Conservation (phyloP, 1,284 basidiomycete genomes). For the Pyrrhoderma lamaoense region DNA sequence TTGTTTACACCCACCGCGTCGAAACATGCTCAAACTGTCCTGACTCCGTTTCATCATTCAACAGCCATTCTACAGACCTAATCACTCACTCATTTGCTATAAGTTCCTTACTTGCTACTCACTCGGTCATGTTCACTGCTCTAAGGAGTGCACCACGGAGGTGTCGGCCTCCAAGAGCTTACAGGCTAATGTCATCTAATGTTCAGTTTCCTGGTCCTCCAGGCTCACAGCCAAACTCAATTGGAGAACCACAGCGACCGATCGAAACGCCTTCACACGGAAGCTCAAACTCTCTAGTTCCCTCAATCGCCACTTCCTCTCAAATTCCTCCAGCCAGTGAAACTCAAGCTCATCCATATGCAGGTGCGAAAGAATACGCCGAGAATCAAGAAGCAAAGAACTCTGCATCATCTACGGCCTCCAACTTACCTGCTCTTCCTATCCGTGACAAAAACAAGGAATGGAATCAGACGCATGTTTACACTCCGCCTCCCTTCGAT, state of each 20-base stretch:
- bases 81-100: no score
- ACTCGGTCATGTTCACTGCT: conserved; percentile 12
- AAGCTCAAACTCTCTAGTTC: background rate
- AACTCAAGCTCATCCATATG: conserved; percentile 16
- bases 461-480: background rate
- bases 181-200: conserved; percentile 8
- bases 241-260: conserved; percentile 6
- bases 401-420: background rate
- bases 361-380: conserved; percentile 18
- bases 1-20: no score
- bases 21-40: no score
- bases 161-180: background rate
- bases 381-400: conserved; percentile 14
- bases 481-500: conserved; percentile 16
- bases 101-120: background rate
- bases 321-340: conserved; percentile 11
- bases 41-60: no score
- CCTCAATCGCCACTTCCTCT: background rate
- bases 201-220: conserved; percentile 10
- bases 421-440: conserved; percentile 14
- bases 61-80: background rate
- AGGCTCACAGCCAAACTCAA: conserved; percentile 4
- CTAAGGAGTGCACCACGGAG: conserved; percentile 1
- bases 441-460: background rate
- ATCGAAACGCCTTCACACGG: background rate